Conservation (phyloP, 345 rosid genomes). For the Gynandropsis gynandra region DNA sequence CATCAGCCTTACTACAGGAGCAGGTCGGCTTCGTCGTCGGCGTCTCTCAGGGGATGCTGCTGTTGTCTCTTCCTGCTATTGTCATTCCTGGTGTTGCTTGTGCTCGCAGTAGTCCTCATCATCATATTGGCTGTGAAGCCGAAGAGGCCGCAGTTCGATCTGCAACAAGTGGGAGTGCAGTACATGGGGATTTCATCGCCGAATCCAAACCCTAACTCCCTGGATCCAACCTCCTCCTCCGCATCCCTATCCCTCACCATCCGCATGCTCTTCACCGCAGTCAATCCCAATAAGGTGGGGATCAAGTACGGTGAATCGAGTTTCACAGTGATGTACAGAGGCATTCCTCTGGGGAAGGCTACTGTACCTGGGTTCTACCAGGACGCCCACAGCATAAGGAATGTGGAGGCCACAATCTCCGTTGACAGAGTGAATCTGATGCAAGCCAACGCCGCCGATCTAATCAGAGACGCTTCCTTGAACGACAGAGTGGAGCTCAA, state of each 20-base stretch:
- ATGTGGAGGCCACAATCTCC: slow-evolving; percentile 68
- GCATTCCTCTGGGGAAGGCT: slow-evolving; percentile 85
- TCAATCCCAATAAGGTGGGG: slow-evolving; percentile 91
- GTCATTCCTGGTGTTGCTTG: slow-evolving; percentile 69
- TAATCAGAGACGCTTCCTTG: slow-evolving; percentile 74
- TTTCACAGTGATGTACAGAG: slow-evolving; percentile 91
- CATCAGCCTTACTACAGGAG: slow-evolving; percentile 36
- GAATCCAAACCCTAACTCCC: slow-evolving; percentile 25
- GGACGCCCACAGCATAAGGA: slow-evolving; percentile 66
- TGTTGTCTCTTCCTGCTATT: slow-evolving; percentile 91
- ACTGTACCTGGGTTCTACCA: slow-evolving; percentile 87
- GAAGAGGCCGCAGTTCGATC: slow-evolving; percentile 96
- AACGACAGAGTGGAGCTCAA: slow-evolving; percentile 81
- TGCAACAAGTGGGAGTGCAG: slow-evolving; percentile 88
- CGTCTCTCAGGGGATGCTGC: slow-evolving; percentile 93
- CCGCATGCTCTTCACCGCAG: slow-evolving; percentile 76
- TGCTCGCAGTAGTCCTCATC: slow-evolving; percentile 62
- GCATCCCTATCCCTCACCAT: slow-evolving; percentile 71
- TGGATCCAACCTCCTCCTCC: slow-evolving; percentile 39
- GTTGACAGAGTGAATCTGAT: slow-evolving; percentile 77
- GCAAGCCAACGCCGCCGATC: slow-evolving; percentile 72
- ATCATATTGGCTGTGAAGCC: slow-evolving; percentile 89
- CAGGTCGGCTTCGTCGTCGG: slow-evolving; percentile 56
- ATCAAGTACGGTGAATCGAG: slow-evolving; percentile 92
- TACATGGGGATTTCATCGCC: slow-evolving; percentile 72